Percentiles rank a stretch among this genome's conserved stretches.
Conservation (phyloP, 371 early-diverging fungal species). For the Rhizopus microsporus region DNA sequence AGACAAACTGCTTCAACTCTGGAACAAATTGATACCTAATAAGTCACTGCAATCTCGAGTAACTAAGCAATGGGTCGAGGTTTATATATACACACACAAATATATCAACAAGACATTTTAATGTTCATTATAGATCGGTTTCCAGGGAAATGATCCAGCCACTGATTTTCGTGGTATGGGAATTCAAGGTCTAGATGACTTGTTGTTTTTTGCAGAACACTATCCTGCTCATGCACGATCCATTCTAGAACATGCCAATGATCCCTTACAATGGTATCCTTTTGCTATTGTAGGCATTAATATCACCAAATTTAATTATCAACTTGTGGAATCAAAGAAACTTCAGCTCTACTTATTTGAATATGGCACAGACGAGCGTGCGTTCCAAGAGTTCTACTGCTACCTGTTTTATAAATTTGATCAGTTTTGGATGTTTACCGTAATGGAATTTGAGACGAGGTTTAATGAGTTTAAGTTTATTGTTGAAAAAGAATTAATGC, state of each 20-base stretch:
- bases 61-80: constrained; percentile 69
- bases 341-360: constrained; percentile 67
- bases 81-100: constrained; percentile 9
- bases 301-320: constrained; percentile 70
- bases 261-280: constrained; percentile 59
- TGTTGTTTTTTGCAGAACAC: constrained; percentile 66
- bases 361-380: constrained; percentile 53
- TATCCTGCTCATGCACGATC: constrained; percentile 57
- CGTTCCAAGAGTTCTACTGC: constrained; percentile 74
- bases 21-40: constrained; percentile 68
- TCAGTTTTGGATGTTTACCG: constrained; percentile 67
- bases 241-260: constrained; percentile 35
- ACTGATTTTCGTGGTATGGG: constrained; percentile 92
- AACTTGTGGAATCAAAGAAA: constrained; percentile 63
- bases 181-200: constrained; percentile 73
- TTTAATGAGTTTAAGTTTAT: constrained; percentile 61
- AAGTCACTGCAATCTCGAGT: constrained; percentile 51
- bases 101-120: neutral
- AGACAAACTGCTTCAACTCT: constrained; percentile 68
- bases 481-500: constrained; percentile 45
- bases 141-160: constrained; percentile 85
- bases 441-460: constrained; percentile 76
- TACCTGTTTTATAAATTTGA: constrained; percentile 72
- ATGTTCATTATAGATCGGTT: constrained; percentile 55
- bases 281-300: constrained; percentile 85